Percentiles rank a stretch among this genome's conserved stretches.
These are phyloP conservation scores for Lunularia cruciata DNA, from an alignment of 225 moss, liverwort and hornwort species.

Conservation along the genomic window DNA sequence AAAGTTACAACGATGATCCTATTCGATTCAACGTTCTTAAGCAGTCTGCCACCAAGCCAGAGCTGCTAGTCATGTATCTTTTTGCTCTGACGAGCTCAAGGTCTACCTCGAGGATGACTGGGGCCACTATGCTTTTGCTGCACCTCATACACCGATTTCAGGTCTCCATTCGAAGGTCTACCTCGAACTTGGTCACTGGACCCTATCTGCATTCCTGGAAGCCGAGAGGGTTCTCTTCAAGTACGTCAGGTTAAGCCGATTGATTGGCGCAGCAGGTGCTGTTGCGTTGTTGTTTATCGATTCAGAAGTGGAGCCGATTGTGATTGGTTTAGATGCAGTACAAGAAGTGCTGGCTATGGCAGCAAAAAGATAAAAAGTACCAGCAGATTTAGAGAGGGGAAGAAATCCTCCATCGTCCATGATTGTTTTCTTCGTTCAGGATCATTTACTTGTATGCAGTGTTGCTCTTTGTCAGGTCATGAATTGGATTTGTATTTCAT, in stretches of 20 bases:
- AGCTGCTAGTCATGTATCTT: slow-evolving; percentile 97
- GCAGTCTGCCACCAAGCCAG: slow-evolving; percentile 96
- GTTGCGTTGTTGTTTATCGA: slow-evolving; percentile 66
- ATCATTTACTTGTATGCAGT: too few species aligned
- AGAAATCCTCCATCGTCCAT: too few species aligned
- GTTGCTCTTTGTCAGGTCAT: too few species aligned
- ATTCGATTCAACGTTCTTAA: slow-evolving; percentile 80
- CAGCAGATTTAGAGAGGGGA: slow-evolving; percentile 59
- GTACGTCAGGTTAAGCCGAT: slow-evolving; percentile 33
- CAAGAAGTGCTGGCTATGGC: slow-evolving; percentile 61
- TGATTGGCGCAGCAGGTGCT: slow-evolving; percentile 23
- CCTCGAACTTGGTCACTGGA: slow-evolving; percentile 91
- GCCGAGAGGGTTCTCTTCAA: slow-evolving; percentile 59
- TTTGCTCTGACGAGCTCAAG: slow-evolving; percentile 89
- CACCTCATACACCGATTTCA: slow-evolving; percentile 94
- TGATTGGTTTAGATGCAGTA: slow-evolving; percentile 36
- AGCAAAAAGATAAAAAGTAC: slow-evolving; percentile 63
- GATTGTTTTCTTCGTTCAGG: too few species aligned
- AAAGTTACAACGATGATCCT: slow-evolving; percentile 75
- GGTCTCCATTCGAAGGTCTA: slow-evolving; percentile 97
- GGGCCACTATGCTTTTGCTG: slow-evolving; percentile 93
- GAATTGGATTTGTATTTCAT: too few species aligned
- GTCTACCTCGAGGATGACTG: slow-evolving; percentile 86
- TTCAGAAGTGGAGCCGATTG: slow-evolving; percentile 45
- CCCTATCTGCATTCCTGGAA: slow-evolving; percentile 83